Evolutionary conservation across 2,329 filamentous ascomycete genomes (phyloP).

Genomic region (Dothideomycetidae sp.): DNA sequence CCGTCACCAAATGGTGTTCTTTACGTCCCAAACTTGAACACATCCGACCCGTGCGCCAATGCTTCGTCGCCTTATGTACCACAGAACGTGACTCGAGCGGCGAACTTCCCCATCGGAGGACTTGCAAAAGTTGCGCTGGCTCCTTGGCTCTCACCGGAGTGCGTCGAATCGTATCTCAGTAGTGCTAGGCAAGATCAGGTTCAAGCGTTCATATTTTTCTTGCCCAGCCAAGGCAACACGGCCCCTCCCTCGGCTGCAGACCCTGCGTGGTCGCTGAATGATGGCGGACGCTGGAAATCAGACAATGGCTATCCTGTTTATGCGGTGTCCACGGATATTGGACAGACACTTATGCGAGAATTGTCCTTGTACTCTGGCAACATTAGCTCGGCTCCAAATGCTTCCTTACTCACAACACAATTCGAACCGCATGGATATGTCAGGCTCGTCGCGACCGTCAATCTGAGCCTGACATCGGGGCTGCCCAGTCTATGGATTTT

Average conservation of each 20-base stretch:
- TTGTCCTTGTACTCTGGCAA: conserved; percentile 66
- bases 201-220: conserved; percentile 44
- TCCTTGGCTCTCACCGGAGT: conserved; percentile 67
- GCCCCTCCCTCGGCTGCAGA: conserved; percentile 54
- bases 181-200: conserved; percentile 47
- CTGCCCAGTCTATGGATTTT: conserved; percentile 75
- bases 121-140: conserved; percentile 70
- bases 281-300: conserved; percentile 56
- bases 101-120: conserved; percentile 49
- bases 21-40: conserved; percentile 60
- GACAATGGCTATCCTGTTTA: conserved; percentile 69
- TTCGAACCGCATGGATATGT: conserved; percentile 32
- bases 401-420: conserved; percentile 23
- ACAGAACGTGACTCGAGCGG: conserved; percentile 55
- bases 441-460: conserved; percentile 38
- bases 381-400: conserved; percentile 37
- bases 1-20: conserved; percentile 57
- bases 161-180: conserved; percentile 57
- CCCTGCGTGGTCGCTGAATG: conserved; percentile 54
- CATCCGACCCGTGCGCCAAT: conserved; percentile 46
- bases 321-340: conserved; percentile 56
- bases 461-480: conserved; percentile 25
- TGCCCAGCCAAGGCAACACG: conserved; percentile 31
- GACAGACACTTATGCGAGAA: conserved; percentile 53
- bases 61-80: conserved; percentile 54